Evolutionary conservation across 139 green algal species (phyloP).

Genomic region (Tetratostichococcus sp.): DNA sequence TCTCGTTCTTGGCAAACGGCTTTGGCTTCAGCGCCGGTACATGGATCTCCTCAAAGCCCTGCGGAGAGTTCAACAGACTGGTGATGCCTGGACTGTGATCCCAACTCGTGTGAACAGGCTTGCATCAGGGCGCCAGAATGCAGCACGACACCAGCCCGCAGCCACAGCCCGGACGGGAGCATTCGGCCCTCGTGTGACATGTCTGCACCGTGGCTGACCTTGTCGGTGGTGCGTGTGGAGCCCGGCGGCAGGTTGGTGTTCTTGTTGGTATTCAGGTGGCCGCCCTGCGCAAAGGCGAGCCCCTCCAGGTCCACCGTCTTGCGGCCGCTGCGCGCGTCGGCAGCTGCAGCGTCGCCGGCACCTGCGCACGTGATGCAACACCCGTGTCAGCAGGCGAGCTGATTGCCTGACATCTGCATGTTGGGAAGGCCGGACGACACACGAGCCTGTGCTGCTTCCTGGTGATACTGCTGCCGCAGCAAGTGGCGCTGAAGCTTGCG

Average conservation of each 20-base stretch:
- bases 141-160: no score
- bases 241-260: constrained; percentile 58
- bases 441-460: no score
- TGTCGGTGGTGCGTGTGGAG: constrained; percentile 56
- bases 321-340: constrained; percentile 41
- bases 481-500: no score
- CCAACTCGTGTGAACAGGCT: no score
- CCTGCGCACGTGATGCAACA: constrained; percentile 3
- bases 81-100: neutral
- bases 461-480: no score
- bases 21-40: constrained; percentile 92
- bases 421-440: no score
- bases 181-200: no score
- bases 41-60: constrained; percentile 97
- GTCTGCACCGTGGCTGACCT: no score
- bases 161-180: no score
- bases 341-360: constrained; percentile 14
- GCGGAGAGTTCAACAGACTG: constrained; percentile 15
- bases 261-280: constrained; percentile 90
- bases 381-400: neutral
- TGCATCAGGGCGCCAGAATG: no score
- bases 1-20: constrained; percentile 77
- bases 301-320: constrained; percentile 83
- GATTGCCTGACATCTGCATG: no score
- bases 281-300: constrained; percentile 71